phyloP scores from a whole-genome alignment of 345 rosid genomes.

The Eucalyptus curtisii region DNA sequence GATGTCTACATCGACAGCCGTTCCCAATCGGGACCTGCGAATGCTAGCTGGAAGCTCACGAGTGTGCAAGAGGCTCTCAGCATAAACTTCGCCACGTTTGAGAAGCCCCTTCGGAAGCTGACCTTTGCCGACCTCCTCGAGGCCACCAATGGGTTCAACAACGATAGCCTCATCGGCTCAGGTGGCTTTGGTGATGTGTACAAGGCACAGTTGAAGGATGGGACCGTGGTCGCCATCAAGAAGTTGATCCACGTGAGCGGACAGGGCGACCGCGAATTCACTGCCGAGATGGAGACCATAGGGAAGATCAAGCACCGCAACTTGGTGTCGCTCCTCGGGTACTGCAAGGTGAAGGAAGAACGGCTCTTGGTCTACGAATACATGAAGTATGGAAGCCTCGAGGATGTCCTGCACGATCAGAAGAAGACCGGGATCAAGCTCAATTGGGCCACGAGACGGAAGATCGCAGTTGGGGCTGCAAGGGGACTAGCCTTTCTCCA shows the following conservation, averaged over 20 bases:
- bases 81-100: slow-evolving; percentile 78
- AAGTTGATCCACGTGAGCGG: slow-evolving; percentile 88
- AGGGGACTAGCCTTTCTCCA: slow-evolving; percentile 88
- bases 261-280: slow-evolving; percentile 94
- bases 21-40: slow-evolving; percentile 58
- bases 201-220: slow-evolving; percentile 81
- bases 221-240: slow-evolving; percentile 86
- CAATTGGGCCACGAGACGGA: slow-evolving; percentile 74
- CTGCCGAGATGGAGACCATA: slow-evolving; percentile 95
- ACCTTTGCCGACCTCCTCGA: slow-evolving; percentile 90
- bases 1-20: slow-evolving; percentile 52
- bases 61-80: slow-evolving; percentile 70
- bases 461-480: slow-evolving; percentile 87
- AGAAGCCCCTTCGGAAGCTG: slow-evolving; percentile 72
- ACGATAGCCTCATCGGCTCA: slow-evolving; percentile 79
- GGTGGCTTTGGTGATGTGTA: slow-evolving; percentile 99
- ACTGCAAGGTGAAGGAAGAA: slow-evolving; percentile 88
- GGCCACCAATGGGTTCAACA: slow-evolving; percentile 82
- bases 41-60: slow-evolving; percentile 61
- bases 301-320: slow-evolving; percentile 93
- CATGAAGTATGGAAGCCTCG: slow-evolving; percentile 91
- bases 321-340: slow-evolving; percentile 88
- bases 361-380: slow-evolving; percentile 90
- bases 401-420: slow-evolving; percentile 73
- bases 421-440: slow-evolving; percentile 59